Evolutionary conservation across 331 rosid species (phyloP).

Genomic region (Malus hybrid): DNA sequence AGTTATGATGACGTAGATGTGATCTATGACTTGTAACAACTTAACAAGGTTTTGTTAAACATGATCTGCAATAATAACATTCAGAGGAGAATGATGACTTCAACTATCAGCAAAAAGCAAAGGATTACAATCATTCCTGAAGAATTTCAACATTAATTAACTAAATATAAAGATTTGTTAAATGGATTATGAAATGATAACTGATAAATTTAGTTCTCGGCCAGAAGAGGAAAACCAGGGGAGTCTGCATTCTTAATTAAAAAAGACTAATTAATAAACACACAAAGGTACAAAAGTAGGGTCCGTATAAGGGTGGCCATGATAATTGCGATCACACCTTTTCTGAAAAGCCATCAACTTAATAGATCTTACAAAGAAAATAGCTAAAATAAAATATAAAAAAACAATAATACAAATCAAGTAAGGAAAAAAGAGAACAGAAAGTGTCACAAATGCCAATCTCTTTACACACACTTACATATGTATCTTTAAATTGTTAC

Average conservation of each 20-base stretch:
- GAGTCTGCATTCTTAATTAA: not conserved
- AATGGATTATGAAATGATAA: not conserved
- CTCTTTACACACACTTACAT: slow-evolving; percentile 63
- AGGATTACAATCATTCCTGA: not conserved
- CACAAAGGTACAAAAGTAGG: slow-evolving; percentile 38
- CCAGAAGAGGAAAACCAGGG: too few species aligned
- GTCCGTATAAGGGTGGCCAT: slow-evolving; percentile 70
- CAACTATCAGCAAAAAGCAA: not conserved
- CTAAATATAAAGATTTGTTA: not conserved
- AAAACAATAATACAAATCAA: not conserved
- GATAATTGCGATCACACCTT: slow-evolving; percentile 63
- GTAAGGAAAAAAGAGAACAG: not conserved
- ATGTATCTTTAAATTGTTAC: slow-evolving; percentile 29
- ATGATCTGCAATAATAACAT: not conserved
- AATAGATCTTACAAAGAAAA: slow-evolving; percentile 25
- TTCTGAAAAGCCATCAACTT: slow-evolving; percentile 41
- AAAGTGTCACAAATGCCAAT: slow-evolving; percentile 37
- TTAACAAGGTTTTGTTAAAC: too few species aligned
- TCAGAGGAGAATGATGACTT: not conserved
- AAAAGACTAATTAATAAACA: slow-evolving; percentile 30
- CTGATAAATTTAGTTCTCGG: too few species aligned
- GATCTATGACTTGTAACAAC: not conserved
- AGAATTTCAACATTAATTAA: not conserved
- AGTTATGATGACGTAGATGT: not conserved
- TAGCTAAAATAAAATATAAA: not conserved